Conservation (phyloP, 805 yeast genomes). For the Candida xyloterini region DNA sequence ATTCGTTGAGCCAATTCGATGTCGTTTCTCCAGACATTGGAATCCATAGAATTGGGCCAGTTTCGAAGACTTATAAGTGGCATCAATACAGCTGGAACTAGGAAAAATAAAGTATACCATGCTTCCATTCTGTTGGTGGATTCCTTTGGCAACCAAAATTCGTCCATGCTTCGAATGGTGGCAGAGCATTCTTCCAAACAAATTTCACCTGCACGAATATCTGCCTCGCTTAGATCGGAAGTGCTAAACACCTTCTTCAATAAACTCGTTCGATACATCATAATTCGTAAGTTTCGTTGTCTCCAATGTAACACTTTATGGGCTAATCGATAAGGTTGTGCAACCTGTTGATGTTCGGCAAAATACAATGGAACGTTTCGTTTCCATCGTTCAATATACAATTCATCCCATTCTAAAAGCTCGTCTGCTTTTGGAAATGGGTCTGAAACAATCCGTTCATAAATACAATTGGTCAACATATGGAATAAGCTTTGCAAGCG, state of each 20-base stretch:
- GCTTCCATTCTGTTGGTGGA: constrained; percentile 17
- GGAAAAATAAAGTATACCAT: constrained; percentile 18
- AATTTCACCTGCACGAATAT: constrained; percentile 9
- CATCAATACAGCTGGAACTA: constrained; percentile 19
- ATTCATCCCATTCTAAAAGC: constrained; percentile 14
- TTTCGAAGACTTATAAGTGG: constrained; percentile 16
- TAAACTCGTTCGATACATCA: constrained; percentile 16
- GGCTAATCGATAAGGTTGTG: constrained; percentile 8
- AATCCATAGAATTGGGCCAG: constrained; percentile 5
- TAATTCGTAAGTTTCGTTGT: constrained; percentile 13
- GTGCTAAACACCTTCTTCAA: constrained; percentile 5
- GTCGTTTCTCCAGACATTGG: constrained; percentile 10
- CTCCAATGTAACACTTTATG: constrained; percentile 17
- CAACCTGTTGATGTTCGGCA: constrained; percentile 3
- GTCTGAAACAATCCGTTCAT: constrained; percentile 17
- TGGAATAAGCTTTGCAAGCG: constrained; percentile 15
- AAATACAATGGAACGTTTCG: constrained; percentile 10
- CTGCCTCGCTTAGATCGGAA: not conserved
- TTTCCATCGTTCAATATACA: constrained; percentile 14
- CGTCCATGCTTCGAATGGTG: constrained; percentile 14
- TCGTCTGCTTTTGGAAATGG: constrained; percentile 18
- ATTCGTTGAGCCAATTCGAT: constrained; percentile 6
- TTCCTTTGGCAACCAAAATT: constrained; percentile 10
- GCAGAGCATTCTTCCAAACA: constrained; percentile 15
- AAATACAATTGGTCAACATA: constrained; percentile 17